These are phyloP conservation scores for Lunularia cruciata DNA, from an alignment of 225 moss, liverwort and hornwort genomes.

Conservation along the genomic window DNA sequence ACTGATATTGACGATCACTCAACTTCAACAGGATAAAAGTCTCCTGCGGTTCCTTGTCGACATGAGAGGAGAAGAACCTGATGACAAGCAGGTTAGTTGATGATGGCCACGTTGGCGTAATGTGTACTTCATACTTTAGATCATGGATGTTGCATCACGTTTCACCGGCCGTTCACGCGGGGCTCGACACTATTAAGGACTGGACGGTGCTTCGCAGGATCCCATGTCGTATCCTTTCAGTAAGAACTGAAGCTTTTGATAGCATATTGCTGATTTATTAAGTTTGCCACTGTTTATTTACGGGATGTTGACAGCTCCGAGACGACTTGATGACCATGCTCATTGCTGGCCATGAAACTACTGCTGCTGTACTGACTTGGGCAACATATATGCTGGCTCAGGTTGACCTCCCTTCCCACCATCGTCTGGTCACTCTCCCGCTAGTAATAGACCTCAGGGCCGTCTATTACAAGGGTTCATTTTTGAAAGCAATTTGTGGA, in stretches of 20 bases:
- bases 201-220: no score
- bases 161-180: no score
- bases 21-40: conserved; percentile 67
- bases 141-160: no score
- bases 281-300: no score
- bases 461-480: no score
- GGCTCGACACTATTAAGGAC: no score
- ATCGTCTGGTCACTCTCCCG: neutral
- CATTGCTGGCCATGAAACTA: conserved; percentile 99
- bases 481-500: no score
- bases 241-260: no score
- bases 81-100: conserved; percentile 90
- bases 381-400: conserved; percentile 91
- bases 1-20: neutral
- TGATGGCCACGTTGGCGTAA: no score
- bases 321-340: conserved; percentile 99
- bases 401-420: conserved; percentile 31
- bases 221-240: no score
- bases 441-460: neutral
- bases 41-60: conserved; percentile 92
- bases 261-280: no score
- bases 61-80: conserved; percentile 98
- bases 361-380: conserved; percentile 97
- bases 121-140: no score
- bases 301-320: conserved; percentile 56